Percentiles rank a stretch among this genome's conserved stretches.
Evolutionary conservation across 73 alveolate species (phyloP).

Genomic region (Diophrys sp.): DNA sequence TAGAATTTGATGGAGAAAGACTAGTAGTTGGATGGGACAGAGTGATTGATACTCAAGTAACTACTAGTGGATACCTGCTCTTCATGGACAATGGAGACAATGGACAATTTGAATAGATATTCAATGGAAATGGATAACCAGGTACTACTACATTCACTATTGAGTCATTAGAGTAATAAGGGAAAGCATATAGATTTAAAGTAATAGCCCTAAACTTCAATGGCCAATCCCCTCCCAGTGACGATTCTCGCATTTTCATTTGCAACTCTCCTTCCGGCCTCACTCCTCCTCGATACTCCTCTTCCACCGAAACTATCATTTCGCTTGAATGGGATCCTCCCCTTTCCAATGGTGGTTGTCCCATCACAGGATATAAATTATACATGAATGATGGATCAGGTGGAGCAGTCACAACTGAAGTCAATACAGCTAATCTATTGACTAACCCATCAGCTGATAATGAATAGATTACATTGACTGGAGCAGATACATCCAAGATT

Average conservation of each 20-base stretch:
- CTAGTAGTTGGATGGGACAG: constrained; percentile 38
- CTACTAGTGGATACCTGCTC: constrained; percentile 35
- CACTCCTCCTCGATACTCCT: constrained; percentile 24
- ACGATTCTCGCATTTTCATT: constrained; percentile 39
- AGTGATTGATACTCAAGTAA: constrained; percentile 22
- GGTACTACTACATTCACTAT: not conserved
- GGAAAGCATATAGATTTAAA: constrained; percentile 40
- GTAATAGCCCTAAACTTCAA: constrained; percentile 38
- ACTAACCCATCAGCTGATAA: constrained; percentile 27
- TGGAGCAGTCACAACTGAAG: constrained; percentile 22
- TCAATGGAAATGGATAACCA: constrained; percentile 6
- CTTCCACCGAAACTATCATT: constrained; percentile 44
- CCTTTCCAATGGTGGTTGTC: constrained; percentile 52
- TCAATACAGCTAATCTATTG: constrained; percentile 22
- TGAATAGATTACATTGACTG: constrained; percentile 30
- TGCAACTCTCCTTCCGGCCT: constrained; percentile 50
- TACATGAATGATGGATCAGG: constrained; percentile 40
- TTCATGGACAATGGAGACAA: constrained; percentile 23
- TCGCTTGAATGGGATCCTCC: constrained; percentile 53
- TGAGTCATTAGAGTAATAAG: constrained; percentile 9
- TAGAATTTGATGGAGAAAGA: not conserved
- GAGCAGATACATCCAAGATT: constrained; percentile 17
- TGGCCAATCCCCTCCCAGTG: constrained; percentile 51
- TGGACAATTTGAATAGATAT: constrained; percentile 4
- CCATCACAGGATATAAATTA: constrained; percentile 46